phyloP scores from a whole-genome alignment of 1,284 basidiomycete genomes.

The Singerocomus inundabilis region DNA sequence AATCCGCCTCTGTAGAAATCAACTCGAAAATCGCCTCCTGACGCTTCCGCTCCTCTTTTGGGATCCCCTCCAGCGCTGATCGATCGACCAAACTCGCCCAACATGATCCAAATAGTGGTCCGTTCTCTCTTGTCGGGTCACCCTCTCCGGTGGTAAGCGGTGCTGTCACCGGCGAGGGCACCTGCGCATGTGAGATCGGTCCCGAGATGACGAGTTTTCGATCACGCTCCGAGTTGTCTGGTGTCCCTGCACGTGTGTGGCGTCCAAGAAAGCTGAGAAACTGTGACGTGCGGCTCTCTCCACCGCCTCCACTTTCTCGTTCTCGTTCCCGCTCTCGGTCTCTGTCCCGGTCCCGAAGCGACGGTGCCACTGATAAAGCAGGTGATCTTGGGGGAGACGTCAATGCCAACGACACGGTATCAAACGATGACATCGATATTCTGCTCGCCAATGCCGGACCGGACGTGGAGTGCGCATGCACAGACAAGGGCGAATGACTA shows the following conservation, averaged over 20 bases:
- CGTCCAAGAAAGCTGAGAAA: conserved; percentile 61
- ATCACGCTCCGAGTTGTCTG: conserved; percentile 37
- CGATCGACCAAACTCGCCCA: conserved; percentile 91
- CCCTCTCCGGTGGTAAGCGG: conserved; percentile 12
- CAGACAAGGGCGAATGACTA: conserved; percentile 27
- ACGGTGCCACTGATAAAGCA: conserved; percentile 27
- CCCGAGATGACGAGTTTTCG: conserved; percentile 54
- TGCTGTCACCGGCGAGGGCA: neutral
- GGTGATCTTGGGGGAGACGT: conserved; percentile 38
- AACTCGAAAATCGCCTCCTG: conserved; percentile 95
- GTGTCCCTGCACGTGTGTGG: conserved; percentile 32
- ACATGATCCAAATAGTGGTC: conserved; percentile 70
- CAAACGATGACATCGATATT: conserved; percentile 60
- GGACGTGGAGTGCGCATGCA: conserved; percentile 21
- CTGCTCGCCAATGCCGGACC: conserved; percentile 34
- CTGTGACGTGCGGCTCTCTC: conserved; percentile 37
- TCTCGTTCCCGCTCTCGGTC: conserved; percentile 21
- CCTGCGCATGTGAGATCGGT: conserved; percentile 46
- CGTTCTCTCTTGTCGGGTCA: conserved; percentile 39
- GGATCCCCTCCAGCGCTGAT: conserved; percentile 76
- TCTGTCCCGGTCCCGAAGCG: too few species aligned
- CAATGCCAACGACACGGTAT: conserved; percentile 48
- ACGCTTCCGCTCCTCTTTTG: conserved; percentile 73
- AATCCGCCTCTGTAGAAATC: conserved; percentile 83
- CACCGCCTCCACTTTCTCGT: conserved; percentile 1